phyloP scores from a whole-genome alignment of 1,139 yeast genomes.

The Candida glucosophila region DNA sequence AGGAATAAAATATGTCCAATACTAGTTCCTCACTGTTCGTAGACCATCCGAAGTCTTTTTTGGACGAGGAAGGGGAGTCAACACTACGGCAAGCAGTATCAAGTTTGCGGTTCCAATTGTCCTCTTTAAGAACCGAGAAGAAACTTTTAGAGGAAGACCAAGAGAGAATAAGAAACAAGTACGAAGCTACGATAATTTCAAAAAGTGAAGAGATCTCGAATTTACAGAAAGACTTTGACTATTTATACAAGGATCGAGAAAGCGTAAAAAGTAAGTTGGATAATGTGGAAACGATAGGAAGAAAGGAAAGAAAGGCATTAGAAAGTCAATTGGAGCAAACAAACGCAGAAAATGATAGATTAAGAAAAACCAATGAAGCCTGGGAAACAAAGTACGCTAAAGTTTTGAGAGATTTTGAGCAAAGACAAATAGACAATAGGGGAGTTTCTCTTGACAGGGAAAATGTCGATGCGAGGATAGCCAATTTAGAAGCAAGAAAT shows the following conservation, averaged over 20 bases:
- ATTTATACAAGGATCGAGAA: slow-evolving; percentile 46
- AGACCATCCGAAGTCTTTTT: slow-evolving; percentile 25
- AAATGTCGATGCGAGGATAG: too few species aligned
- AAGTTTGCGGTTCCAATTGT: slow-evolving; percentile 20
- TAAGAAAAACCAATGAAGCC: slow-evolving; percentile 9
- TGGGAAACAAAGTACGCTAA: too few species aligned
- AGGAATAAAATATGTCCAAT: slow-evolving; percentile 7
- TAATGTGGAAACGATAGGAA: slow-evolving; percentile 36
- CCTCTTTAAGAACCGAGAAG: slow-evolving; percentile 24
- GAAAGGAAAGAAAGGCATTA: slow-evolving; percentile 30
- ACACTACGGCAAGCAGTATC: slow-evolving; percentile 12
- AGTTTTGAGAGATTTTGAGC: slow-evolving; percentile 18
- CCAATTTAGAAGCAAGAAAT: slow-evolving; percentile 13
- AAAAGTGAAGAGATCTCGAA: slow-evolving; percentile 25
- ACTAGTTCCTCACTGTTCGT: slow-evolving; percentile 36
- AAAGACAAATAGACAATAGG: too few species aligned
- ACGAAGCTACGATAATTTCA: slow-evolving; percentile 20
- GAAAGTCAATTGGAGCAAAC: slow-evolving; percentile 17
- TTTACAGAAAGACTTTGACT: slow-evolving; percentile 47
- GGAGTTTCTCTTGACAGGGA: too few species aligned
- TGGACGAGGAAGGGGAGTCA: slow-evolving; percentile 9
- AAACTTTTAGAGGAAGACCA: slow-evolving; percentile 26
- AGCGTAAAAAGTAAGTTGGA: slow-evolving; percentile 45
- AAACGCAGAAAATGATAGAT: slow-evolving; percentile 10
- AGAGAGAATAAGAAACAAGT: slow-evolving; percentile 16